Base-by-base conservation (phyloP, 2,329 filamentous ascomycete species). In the Pseudopyrenochaeta lycopersici region DNA sequence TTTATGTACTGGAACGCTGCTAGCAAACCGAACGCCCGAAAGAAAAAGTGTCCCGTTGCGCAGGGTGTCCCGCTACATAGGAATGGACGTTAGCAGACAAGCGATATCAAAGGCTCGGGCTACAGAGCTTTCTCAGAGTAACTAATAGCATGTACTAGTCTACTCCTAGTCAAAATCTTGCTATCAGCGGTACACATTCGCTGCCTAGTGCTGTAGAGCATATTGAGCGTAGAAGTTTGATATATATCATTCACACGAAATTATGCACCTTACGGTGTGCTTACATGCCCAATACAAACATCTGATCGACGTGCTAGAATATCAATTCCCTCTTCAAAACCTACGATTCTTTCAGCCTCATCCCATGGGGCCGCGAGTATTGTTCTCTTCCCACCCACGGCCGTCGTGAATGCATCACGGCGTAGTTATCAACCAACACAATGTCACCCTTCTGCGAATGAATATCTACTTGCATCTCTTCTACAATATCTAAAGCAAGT, bases 301-400 rank as follows among this genome's bases (percentile, higher is more conserved):
- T 18, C 12, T 10, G 7, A 15, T 17, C 46, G 27, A 3, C 38
- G 20, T 6, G 42, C 46, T 15, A 55, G 35, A 20, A 56, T 56
- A 6, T 31, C 49, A 36, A 30, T 36, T 1, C 48, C 43, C 15
- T 48, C 48, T 2, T 29, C 32, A 23, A 51, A 51, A 30, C 52
- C 53, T 6, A 32, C 38, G 15, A 43, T 36, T 29, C 46, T 43
- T 12, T 5, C 38, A 3, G 36, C 11, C n/a, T 57, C 54, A 21
- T 62, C 59, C 59, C 56, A 62, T 15, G 57, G 44, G 21, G 50
- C 54, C 4, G 54, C 56, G 30, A 63, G 44, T 12, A 63, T 46
- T 7, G 15, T 50, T 38, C 56, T 51, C 39, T 56, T 36, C 57
- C 56, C 17, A 32, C 36, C 56, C 54, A 63, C 17, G 52, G 48